Percentiles rank a stretch among this genome's conserved stretches.
These are phyloP conservation scores for Cladochytrium tenue DNA, from an alignment of 371 early-diverging fungal genomes.

Conservation along the genomic window DNA sequence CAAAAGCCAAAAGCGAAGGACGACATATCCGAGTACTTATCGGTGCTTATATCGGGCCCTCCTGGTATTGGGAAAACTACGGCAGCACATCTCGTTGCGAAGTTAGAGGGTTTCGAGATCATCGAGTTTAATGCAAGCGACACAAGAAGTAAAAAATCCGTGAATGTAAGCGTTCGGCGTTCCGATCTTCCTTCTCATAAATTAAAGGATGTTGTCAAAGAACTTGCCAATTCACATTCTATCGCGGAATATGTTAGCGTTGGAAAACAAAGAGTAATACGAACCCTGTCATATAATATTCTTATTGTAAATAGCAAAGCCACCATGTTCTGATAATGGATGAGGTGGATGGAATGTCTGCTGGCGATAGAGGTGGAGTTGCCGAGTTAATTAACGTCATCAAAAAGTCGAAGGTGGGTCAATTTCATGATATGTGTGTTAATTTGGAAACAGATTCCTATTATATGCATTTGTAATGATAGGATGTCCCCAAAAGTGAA, in stretches of 20 bases:
- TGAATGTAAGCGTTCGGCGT: conserved; percentile 59
- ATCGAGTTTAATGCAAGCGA: conserved; percentile 99
- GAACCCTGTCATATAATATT: too few species aligned
- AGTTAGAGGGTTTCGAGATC: conserved; percentile 76
- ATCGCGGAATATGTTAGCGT: conserved; percentile 9
- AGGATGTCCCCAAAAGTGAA: conserved; percentile 85
- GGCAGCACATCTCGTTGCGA: conserved; percentile 86
- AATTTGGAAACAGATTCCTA: conserved; percentile 70
- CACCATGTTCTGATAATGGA: conserved; percentile 93
- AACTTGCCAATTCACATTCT: neutral
- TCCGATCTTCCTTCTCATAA: neutral
- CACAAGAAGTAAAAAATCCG: conserved; percentile 85
- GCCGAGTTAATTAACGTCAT: conserved; percentile 90
- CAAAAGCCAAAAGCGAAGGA: conserved; percentile 25
- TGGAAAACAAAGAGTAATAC: too few species aligned
- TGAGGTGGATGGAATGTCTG: conserved; percentile 99
- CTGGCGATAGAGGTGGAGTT: conserved; percentile 97
- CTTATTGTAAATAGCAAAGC: too few species aligned
- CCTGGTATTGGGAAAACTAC: conserved; percentile 99
- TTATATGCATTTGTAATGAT: conserved; percentile 99
- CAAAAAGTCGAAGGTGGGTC: conserved; percentile 77
- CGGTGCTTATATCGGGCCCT: conserved; percentile 92
- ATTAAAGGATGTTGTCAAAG: conserved; percentile 6
- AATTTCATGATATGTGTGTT: conserved; percentile 1
- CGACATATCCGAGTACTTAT: conserved; percentile 49